phyloP scores from a whole-genome alignment of 805 yeast genomes.

The Kodamaea hsintzibuensis region DNA sequence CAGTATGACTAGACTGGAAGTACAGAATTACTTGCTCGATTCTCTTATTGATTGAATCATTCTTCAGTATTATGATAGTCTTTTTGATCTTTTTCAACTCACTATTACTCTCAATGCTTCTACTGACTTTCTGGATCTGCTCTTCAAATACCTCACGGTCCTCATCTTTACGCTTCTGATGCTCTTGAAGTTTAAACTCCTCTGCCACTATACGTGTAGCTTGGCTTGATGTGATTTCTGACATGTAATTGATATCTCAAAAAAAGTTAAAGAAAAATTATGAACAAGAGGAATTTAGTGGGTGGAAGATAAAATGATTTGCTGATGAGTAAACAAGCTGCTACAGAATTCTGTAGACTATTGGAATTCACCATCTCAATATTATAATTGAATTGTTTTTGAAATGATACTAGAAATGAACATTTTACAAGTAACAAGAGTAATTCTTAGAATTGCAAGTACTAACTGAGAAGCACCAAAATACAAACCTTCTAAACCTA shows the following conservation, averaged over 20 bases:
- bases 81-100: background rate
- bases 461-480: no score
- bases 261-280: background rate
- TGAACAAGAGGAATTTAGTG: background rate
- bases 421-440: no score
- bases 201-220: conserved; percentile 4
- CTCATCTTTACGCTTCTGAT: background rate
- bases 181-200: background rate
- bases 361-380: no score
- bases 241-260: conserved; percentile 1
- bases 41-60: conserved; percentile 18
- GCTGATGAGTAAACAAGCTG: no score
- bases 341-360: no score
- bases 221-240: conserved; percentile 7
- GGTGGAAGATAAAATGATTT: background rate
- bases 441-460: no score
- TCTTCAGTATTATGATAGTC: conserved; percentile 15
- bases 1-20: background rate
- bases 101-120: background rate
- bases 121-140: background rate
- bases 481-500: no score
- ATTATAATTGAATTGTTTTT: no score
- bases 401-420: no score
- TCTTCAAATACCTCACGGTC: conserved; percentile 1
- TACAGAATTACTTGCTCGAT: conserved; percentile 12